A percentile compares a stretch with the other conserved stretches of the same genome.
Conservation (phyloP, 2,329 filamentous ascomycete genomes). For the Arthrobotrys sphaeroides region DNA sequence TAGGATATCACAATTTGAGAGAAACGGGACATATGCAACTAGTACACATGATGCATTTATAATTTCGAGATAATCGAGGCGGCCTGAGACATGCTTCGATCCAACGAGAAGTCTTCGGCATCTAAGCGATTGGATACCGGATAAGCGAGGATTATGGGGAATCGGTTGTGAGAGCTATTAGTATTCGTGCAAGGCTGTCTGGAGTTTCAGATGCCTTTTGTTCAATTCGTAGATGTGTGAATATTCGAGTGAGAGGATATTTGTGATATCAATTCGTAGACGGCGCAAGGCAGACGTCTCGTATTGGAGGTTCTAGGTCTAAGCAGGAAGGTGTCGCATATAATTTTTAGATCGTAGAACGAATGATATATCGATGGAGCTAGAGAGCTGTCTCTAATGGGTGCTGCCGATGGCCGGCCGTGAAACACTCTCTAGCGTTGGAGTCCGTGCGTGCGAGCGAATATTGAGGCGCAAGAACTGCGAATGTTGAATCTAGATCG, state of each 20-base stretch:
- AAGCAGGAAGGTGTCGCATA: neutral
- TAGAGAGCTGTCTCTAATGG: too few relatives aligned
- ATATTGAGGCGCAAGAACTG: too few relatives aligned
- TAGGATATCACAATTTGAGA: neutral
- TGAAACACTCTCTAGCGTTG: too few relatives aligned
- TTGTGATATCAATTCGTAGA: neutral
- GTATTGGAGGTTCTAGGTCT: neutral
- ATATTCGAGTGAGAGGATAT: neutral
- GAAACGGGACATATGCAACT: neutral
- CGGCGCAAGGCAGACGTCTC: neutral
- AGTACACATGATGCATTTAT: conserved; percentile 21
- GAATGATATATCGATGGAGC: too few relatives aligned
- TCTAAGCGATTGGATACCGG: conserved; percentile 14
- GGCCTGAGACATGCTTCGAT: conserved; percentile 2
- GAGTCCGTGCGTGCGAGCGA: too few relatives aligned
- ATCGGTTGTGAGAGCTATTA: neutral
- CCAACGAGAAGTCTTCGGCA: conserved; percentile 1
- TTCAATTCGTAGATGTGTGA: neutral
- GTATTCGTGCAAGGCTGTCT: neutral
- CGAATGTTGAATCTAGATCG: too few relatives aligned
- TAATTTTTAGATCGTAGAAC: too few relatives aligned
- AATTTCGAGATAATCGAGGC: conserved; percentile 14
- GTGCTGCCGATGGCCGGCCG: too few relatives aligned
- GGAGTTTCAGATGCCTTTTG: neutral
- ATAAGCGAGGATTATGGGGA: neutral